Base-by-base conservation (phyloP, 495 filamentous ascomycete species). In the Talaromyces trachyspermus region DNA sequence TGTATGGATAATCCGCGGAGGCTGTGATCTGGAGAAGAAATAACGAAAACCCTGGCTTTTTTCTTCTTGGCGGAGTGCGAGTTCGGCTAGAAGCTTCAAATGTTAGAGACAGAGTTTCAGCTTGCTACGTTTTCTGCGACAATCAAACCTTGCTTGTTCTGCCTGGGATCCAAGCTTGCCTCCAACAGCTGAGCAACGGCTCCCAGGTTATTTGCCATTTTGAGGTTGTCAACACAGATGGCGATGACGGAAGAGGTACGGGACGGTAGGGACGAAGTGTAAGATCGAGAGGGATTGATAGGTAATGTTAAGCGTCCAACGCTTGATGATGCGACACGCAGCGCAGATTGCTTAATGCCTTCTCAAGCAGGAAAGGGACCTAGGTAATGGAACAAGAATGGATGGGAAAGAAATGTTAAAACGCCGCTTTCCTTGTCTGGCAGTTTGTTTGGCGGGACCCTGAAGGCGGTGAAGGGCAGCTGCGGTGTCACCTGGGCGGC, bases 21-120 rank as follows among this genome's bases (percentile, higher is more conserved):
- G 86, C 87, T 43, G 94, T 89, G 58, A 97, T 89, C 46, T 86
- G 86, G 20, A 99, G 81, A 27, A 99, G 78, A 43, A 78, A 74
- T 44, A 95, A 68, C n/a, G 92, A 87, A 67, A 92, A 99, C 49
- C 82, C 81, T 5, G 86, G 83, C 63, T 88, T 85, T 53, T 71
- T 66, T 95, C 80, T 62, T 87, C 81, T 51, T 77, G 66, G 57
- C 81, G 79, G 44, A 99, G 77, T 35, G 79, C 76, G 53, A 65
- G 66, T 71, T 95, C 94, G 57, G 94, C 92, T 97, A 55, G 54
- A 48, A 17, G 30, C 12, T 14, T 25, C 1, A 54, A 46, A 54
- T 58, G n/a, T n/a, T n/a, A n/a, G n/a, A n/a, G n/a, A n/a, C n/a
- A n/a, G n/a, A n/a, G n/a, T n/a, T n/a, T n/a, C n/a, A n/a, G n/a